phyloP scores from a whole-genome alignment of 768 basidiomycete species.

The Calvatia gigantea region DNA sequence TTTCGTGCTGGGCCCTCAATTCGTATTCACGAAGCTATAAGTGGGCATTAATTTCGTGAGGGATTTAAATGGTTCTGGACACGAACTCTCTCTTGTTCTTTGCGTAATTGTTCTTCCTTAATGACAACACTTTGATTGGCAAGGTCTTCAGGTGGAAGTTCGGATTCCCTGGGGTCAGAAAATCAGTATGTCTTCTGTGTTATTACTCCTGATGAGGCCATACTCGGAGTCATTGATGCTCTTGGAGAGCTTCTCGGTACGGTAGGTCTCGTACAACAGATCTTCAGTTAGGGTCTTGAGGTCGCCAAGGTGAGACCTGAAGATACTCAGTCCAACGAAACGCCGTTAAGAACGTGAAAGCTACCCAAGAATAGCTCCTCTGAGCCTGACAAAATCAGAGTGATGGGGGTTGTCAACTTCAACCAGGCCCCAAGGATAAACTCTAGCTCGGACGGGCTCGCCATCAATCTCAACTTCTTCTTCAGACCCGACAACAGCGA shows the following conservation, averaged over 20 bases:
- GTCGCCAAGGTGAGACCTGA: constrained; percentile 77
- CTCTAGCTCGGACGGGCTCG: constrained; percentile 71
- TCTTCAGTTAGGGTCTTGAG: constrained; percentile 83
- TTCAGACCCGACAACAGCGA: constrained; percentile 86
- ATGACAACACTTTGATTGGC: constrained; percentile 82
- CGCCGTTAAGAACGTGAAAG: constrained; percentile 26
- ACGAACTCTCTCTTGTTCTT: constrained; percentile 78
- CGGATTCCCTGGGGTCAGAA: constrained; percentile 45
- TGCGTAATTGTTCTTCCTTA: constrained; percentile 87
- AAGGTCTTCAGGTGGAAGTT: constrained; percentile 81
- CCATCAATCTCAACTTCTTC: constrained; percentile 83
- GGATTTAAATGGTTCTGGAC: neutral
- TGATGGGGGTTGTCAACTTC: constrained; percentile 92
- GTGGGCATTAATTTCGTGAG: neutral
- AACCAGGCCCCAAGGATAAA: constrained; percentile 91
- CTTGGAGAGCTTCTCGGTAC: constrained; percentile 84
- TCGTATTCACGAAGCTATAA: constrained; percentile 78
- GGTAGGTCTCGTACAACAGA: constrained; percentile 82
- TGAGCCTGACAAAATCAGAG: constrained; percentile 79
- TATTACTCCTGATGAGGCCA: constrained; percentile 10
- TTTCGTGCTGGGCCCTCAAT: constrained; percentile 81
- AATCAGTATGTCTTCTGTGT: neutral
- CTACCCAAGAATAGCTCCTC: constrained; percentile 69
- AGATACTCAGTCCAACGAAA: neutral
- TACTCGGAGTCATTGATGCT: constrained; percentile 58